Evolutionary conservation across 1,284 basidiomycete genomes (phyloP).

Genomic region (Pseudozyma sp.): DNA sequence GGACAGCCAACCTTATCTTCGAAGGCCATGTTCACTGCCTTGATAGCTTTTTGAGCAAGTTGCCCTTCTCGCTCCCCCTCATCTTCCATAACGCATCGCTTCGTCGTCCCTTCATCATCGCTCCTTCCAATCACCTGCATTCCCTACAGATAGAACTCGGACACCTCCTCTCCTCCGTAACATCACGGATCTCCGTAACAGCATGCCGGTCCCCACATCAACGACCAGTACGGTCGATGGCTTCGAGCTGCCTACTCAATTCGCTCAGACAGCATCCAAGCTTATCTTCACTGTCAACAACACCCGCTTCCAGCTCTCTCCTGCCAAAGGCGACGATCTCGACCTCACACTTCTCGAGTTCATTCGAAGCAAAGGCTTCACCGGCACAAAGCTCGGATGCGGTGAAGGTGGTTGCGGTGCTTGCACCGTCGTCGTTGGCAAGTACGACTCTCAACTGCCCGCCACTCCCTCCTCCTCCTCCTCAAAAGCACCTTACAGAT

Average conservation of each 20-base stretch:
- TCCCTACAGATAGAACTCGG: too few relatives aligned
- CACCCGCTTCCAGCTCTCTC: slow-evolving; percentile 43
- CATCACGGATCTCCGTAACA: not conserved
- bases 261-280: slow-evolving; percentile 29
- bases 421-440: slow-evolving; percentile 66
- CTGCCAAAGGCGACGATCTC: slow-evolving; percentile 43
- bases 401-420: slow-evolving; percentile 69
- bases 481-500: slow-evolving; percentile 51
- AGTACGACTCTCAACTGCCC: slow-evolving; percentile 23
- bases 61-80: too few relatives aligned
- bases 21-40: not conserved
- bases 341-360: slow-evolving; percentile 67
- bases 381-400: slow-evolving; percentile 69
- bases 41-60: not conserved
- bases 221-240: slow-evolving; percentile 30
- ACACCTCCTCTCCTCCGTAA: not conserved
- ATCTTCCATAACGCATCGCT: too few relatives aligned
- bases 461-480: slow-evolving; percentile 6
- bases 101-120: too few relatives aligned
- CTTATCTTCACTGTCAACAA: slow-evolving; percentile 53
- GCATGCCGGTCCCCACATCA: slow-evolving; percentile 30
- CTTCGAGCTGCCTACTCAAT: slow-evolving; percentile 38
- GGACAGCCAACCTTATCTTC: slow-evolving; percentile 13
- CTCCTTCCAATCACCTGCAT: too few relatives aligned
- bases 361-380: slow-evolving; percentile 66